These are phyloP conservation scores for Drechslerella stenobrocha DNA, from an alignment of 2,329 filamentous ascomycete genomes.

Conservation along the genomic window DNA sequence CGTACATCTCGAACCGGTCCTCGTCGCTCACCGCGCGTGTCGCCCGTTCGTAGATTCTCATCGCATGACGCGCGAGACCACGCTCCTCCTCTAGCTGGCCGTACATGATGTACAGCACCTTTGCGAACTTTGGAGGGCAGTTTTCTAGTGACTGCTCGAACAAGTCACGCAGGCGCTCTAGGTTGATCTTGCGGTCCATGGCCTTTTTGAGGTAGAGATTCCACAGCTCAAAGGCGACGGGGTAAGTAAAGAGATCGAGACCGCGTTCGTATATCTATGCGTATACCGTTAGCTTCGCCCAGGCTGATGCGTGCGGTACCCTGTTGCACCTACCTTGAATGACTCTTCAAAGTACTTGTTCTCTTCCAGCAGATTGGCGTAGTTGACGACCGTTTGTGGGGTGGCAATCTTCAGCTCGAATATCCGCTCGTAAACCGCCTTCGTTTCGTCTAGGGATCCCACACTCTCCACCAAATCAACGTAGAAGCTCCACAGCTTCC, in stretches of 20 bases:
- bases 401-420: slow-evolving; percentile 98
- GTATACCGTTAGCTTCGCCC: slow-evolving; percentile 1
- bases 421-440: slow-evolving; percentile 92
- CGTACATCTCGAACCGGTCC: slow-evolving; percentile 95
- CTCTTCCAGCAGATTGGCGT: slow-evolving; percentile 91
- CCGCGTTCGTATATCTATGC: slow-evolving; percentile 79
- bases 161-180: slow-evolving; percentile 88
- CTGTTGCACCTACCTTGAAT: slow-evolving; percentile 67
- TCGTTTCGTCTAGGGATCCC: slow-evolving; percentile 84
- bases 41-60: slow-evolving; percentile 98
- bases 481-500: slow-evolving; percentile 99
- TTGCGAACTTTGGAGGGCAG: slow-evolving; percentile 93
- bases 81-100: slow-evolving; percentile 95
- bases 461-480: slow-evolving; percentile 97
- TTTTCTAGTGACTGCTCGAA: slow-evolving; percentile 97
- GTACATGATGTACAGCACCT: slow-evolving; percentile 96
- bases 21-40: slow-evolving; percentile 93
- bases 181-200: slow-evolving; percentile 91
- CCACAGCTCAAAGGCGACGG: slow-evolving; percentile 97
- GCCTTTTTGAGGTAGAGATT: slow-evolving; percentile 97
- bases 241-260: slow-evolving; percentile 96
- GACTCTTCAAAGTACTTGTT: slow-evolving; percentile 94
- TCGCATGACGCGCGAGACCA: slow-evolving; percentile 89
- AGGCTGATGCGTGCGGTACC: background rate
- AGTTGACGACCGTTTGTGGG: slow-evolving; percentile 97